phyloP scores from a whole-genome alignment of 768 basidiomycete species.

The Boletus pseudopeckii region DNA sequence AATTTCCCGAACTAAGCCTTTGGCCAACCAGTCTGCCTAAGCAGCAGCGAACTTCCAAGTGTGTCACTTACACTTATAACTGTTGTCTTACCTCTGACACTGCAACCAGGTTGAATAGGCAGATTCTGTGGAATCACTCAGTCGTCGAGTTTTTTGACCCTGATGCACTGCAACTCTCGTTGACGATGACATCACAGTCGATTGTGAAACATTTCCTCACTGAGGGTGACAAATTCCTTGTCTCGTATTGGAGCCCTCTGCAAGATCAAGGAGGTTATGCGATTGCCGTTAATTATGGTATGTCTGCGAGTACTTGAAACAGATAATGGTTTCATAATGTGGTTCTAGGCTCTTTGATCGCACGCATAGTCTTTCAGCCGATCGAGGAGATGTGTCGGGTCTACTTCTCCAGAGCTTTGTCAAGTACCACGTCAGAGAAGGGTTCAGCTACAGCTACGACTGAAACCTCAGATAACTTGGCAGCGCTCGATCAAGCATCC shows the following conservation, averaged over 20 bases:
- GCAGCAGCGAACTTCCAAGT: slow-evolving; percentile 18
- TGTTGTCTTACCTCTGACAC: background rate
- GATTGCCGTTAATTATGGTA: slow-evolving; percentile 93
- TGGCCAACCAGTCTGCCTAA: slow-evolving; percentile 31
- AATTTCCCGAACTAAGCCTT: slow-evolving; percentile 35
- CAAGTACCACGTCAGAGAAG: slow-evolving; percentile 17
- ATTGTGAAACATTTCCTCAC: slow-evolving; percentile 93
- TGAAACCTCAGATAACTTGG: background rate
- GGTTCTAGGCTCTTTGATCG: slow-evolving; percentile 78
- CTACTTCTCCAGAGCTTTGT: slow-evolving; percentile 74
- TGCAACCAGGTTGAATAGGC: slow-evolving; percentile 1
- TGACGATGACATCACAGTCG: slow-evolving; percentile 85
- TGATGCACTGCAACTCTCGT: slow-evolving; percentile 56
- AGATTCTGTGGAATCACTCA: slow-evolving; percentile 1
- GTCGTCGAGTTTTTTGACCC: slow-evolving; percentile 40
- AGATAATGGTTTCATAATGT: background rate
- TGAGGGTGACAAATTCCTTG: slow-evolving; percentile 89
- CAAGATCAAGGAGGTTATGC: slow-evolving; percentile 94
- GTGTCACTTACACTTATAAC: slow-evolving; percentile 2
- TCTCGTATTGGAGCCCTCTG: slow-evolving; percentile 80
- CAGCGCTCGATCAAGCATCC: slow-evolving; percentile 40
- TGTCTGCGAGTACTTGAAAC: slow-evolving; percentile 15
- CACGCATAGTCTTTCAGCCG: slow-evolving; percentile 91
- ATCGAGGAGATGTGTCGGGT: slow-evolving; percentile 90
- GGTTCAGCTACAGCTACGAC: background rate